Evolutionary conservation across 371 early-diverging fungal genomes (phyloP), one percentile per base, ranked within the genome.

Genomic region (Parasitella parasitica): DNA sequence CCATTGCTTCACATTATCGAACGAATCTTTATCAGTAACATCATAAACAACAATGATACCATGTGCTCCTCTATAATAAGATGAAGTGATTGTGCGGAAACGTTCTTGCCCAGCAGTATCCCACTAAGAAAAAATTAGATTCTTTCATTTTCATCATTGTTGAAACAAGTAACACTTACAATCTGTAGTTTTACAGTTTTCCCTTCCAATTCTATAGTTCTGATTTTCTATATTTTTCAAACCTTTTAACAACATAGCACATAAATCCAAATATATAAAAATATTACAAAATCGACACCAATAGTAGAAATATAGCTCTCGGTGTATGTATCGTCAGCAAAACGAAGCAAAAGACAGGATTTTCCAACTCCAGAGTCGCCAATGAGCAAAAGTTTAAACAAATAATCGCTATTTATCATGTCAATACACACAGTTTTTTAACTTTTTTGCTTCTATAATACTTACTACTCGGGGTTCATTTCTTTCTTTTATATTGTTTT

Each of bases 71-170:
- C 99, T 86, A 83, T 98, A 98, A 86, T 99, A 99, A 35, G 97
- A 96, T 0, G 96, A 95, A 35, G 99, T 98, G 62, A 99, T 98
- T 16, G 99, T 97, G 61, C 98, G 89, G 90, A 99, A 99, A 64
- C 99, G 90, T 77, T 99, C 99, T 86, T 99, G 99, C 27, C 99
- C 99, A 36, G 99, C 99, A n/a, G 99, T 99, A 80, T 99, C 99
- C 99, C 98, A 99, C 79, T 78, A 72, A 8, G 13, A 60, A 61
- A 27, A n/a, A n/a, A n/a, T n/a, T n/a, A n/a, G n/a, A n/a, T n/a
- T n/a, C n/a, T n/a, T n/a, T n/a, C n/a, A n/a, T n/a, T n/a, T n/a
- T n/a, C n/a, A n/a, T n/a, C n/a, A n/a, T n/a, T n/a, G n/a, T n/a
- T n/a, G n/a, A n/a, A n/a, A n/a, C n/a, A n/a, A n/a, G n/a, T n/a